Evolutionary conservation across 2,329 filamentous ascomycete genomes (phyloP), one percentile per base, ranked within the genome.

Genomic region (Fusarium longipes): DNA sequence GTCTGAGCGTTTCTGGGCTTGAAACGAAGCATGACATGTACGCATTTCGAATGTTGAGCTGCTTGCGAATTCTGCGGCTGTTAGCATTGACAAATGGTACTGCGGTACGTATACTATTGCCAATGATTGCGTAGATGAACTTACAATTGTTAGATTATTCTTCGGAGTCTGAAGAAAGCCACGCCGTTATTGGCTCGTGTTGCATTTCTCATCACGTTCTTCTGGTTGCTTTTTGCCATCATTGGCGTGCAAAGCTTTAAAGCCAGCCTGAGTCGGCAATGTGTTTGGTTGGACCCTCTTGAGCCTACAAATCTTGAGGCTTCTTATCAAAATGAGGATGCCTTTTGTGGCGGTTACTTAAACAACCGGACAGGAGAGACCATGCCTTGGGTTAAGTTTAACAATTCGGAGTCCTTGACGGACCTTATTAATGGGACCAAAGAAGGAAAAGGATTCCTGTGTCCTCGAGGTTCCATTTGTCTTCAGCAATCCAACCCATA

Each of bases 231-330:
- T 12, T 99, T 99, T 80, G 96, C 93, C 35, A 97, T 99, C 65
- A 90, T 99, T 59, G 96, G 96, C 8, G 91, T 99, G 22, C 96
- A 99, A 77, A 97, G 92, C 79, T 99, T 99, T 82, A 95, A 95
- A 79, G 90, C 91, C 10, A 95, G 92, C 77, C 79, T 95, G 24
- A 87, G 87, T 69, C 90, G 92, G 45, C 89, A 89, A 65, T 96
- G 92, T 75, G 89, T 93, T 29, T 96, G 91, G 91, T 79, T 91
- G 49, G 89, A 93, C 66, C 89, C 89, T 7, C 63, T 74, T 6
- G 82, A 89, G 50, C 89, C 80, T 74, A 82, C 78, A 67, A 89
- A 83, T 47, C 73, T 86, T 29, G 77, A 79, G 10, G 80, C 83
- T 9, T 81, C 88, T 5, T 94, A 84, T 63, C 87, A 86, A 3